Percentiles rank a stretch among this genome's conserved stretches.
Evolutionary conservation across 192 early-diverging fungal genomes (phyloP).

Genomic region (Podila verticillata): DNA sequence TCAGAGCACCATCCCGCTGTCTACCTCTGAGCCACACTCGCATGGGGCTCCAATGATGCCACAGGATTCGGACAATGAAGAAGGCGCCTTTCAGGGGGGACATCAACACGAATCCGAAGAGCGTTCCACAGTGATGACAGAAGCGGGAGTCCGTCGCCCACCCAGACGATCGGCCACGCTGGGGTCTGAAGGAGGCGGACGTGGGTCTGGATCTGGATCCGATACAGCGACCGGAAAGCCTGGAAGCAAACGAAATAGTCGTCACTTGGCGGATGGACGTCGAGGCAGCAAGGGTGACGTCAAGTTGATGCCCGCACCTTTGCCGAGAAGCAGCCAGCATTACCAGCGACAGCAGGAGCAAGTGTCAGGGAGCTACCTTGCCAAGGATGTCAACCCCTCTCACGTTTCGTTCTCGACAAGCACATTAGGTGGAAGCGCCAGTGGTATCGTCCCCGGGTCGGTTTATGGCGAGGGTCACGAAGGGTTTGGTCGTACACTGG

Average conservation of each 20-base stretch:
- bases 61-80: constrained; percentile 3
- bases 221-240: constrained; percentile 5
- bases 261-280: neutral
- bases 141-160: constrained; percentile 7
- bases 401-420: constrained; percentile 33
- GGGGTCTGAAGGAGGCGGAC: constrained; percentile 15
- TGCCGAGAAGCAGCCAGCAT: constrained; percentile 38
- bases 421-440: neutral
- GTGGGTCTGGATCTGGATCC: constrained; percentile 20
- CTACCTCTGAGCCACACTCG: constrained; percentile 20
- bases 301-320: constrained; percentile 36
- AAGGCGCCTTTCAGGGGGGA: neutral
- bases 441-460: neutral
- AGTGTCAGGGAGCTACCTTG: constrained; percentile 1
- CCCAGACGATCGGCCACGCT: constrained; percentile 23
- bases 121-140: neutral
- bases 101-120: neutral
- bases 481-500: constrained; percentile 15
- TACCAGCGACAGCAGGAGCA: constrained; percentile 28
- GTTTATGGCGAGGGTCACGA: constrained; percentile 4
- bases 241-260: neutral
- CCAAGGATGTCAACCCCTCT: neutral
- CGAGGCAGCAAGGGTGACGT: constrained; percentile 13
- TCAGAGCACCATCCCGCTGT: constrained; percentile 12
- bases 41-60: neutral